Conservation (phyloP, 441 rosid genomes). For the Brassica hybrid region DNA sequence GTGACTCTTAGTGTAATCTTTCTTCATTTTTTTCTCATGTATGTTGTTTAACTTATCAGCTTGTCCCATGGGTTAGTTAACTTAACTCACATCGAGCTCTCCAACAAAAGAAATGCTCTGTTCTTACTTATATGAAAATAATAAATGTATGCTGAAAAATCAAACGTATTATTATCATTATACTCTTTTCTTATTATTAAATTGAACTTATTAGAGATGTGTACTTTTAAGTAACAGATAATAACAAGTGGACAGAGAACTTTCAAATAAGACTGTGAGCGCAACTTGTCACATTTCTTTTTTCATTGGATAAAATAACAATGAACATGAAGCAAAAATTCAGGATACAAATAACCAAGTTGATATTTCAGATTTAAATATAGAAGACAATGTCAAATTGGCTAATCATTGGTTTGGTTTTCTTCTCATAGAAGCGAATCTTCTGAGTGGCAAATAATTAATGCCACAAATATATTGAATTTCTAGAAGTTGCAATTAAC, state of each 20-base stretch:
- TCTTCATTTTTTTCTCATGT: constrained; percentile 5
- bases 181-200: not conserved
- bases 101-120: constrained; percentile 18
- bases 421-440: constrained; percentile 27
- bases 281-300: constrained; percentile 28
- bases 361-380: constrained; percentile 5
- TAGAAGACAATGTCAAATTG: constrained; percentile 18
- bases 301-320: constrained; percentile 24
- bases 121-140: constrained; percentile 12
- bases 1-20: too few species aligned
- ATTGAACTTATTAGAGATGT: constrained; percentile 18
- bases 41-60: constrained; percentile 34
- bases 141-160: not conserved
- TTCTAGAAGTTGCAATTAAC: not conserved
- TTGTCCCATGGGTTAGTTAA: constrained; percentile 28
- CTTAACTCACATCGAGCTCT: constrained; percentile 27
- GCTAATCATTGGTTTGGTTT: constrained; percentile 31
- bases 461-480: constrained; percentile 8
- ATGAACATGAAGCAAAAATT: constrained; percentile 34
- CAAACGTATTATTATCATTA: not conserved
- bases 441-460: constrained; percentile 33
- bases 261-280: constrained; percentile 9
- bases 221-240: constrained; percentile 10
- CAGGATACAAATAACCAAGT: constrained; percentile 25
- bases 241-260: constrained; percentile 30